A percentile compares a stretch with the other conserved stretches of the same genome.
These are phyloP conservation scores for Debaryomyces udenii DNA, from an alignment of 1,139 yeast genomes.

Conservation along the genomic window DNA sequence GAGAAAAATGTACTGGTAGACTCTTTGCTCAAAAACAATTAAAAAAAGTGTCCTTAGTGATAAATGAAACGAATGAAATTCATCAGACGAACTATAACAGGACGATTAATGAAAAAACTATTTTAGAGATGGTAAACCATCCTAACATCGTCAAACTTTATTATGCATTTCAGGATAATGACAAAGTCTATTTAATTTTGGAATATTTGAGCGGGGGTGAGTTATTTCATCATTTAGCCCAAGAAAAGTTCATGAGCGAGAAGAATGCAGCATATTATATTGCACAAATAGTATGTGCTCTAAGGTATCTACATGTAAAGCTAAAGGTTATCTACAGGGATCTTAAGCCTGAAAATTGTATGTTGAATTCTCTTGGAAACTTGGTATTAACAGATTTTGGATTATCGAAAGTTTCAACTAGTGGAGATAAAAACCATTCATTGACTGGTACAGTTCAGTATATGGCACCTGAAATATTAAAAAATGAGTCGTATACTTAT, in stretches of 20 bases:
- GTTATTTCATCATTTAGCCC: constrained; percentile 75
- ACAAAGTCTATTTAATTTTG: constrained; percentile 75
- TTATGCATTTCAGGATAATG: constrained; percentile 86
- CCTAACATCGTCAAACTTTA: constrained; percentile 86
- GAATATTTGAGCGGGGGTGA: constrained; percentile 96
- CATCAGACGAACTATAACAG: constrained; percentile 39
- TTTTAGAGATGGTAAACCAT: constrained; percentile 57
- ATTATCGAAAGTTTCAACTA: constrained; percentile 71
- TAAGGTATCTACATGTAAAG: constrained; percentile 70
- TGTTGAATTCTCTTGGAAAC: constrained; percentile 78
- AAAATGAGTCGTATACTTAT: constrained; percentile 82
- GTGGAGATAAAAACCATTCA: constrained; percentile 54
- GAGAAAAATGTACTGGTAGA: constrained; percentile 63
- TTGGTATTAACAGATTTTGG: constrained; percentile 92
- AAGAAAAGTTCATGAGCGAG: constrained; percentile 59
- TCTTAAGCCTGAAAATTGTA: constrained; percentile 90
- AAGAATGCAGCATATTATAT: constrained; percentile 78
- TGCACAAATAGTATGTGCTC: constrained; percentile 84
- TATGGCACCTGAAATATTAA: constrained; percentile 93
- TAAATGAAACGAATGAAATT: constrained; percentile 42
- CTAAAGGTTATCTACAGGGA: constrained; percentile 90
- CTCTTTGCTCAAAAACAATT: constrained; percentile 89
- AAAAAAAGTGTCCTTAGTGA: constrained; percentile 63
- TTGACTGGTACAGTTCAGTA: constrained; percentile 94
- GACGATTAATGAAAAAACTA: constrained; percentile 47